phyloP scores from a whole-genome alignment of 2,329 filamentous ascomycete species.

The Neobulgaria alba region DNA sequence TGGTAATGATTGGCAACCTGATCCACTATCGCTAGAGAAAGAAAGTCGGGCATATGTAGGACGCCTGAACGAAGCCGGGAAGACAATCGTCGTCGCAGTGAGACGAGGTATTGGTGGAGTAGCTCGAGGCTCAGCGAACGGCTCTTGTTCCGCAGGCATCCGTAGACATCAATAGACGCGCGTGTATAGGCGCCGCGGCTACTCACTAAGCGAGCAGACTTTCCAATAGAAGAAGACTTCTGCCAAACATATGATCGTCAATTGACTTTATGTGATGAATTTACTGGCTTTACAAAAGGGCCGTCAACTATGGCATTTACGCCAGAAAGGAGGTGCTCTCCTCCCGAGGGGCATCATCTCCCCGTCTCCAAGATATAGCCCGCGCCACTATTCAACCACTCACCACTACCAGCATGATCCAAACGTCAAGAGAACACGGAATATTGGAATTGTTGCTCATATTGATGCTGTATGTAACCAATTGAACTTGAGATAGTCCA shows the following conservation, averaged over 20 bases:
- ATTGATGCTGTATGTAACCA: conserved; percentile 66
- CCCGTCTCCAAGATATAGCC: too few species aligned
- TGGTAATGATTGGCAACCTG: too few species aligned
- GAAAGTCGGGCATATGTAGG: background rate
- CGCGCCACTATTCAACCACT: conserved; percentile 15
- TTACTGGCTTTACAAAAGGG: conserved; percentile 15
- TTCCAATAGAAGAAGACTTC: too few species aligned
- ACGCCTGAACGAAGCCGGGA: background rate
- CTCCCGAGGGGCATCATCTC: background rate
- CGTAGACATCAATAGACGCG: too few species aligned
- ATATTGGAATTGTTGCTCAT: conserved; percentile 97
- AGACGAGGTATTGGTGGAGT: background rate
- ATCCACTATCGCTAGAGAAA: too few species aligned
- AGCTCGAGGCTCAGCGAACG: background rate
- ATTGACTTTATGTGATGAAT: conserved; percentile 22
- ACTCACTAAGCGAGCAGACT: too few species aligned
- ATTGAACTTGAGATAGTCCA: background rate
- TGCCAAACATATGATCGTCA: too few species aligned
- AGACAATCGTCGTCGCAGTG: background rate
- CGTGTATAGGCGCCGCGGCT: too few species aligned
- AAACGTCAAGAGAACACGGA: conserved; percentile 56
- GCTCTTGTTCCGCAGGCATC: conserved; percentile 6
- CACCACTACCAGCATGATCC: conserved; percentile 9
- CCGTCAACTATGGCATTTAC: conserved; percentile 22
- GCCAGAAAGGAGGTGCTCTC: conserved; percentile 7